phyloP scores from a whole-genome alignment of 345 rosid species.

The Toxicodendron radicans region DNA sequence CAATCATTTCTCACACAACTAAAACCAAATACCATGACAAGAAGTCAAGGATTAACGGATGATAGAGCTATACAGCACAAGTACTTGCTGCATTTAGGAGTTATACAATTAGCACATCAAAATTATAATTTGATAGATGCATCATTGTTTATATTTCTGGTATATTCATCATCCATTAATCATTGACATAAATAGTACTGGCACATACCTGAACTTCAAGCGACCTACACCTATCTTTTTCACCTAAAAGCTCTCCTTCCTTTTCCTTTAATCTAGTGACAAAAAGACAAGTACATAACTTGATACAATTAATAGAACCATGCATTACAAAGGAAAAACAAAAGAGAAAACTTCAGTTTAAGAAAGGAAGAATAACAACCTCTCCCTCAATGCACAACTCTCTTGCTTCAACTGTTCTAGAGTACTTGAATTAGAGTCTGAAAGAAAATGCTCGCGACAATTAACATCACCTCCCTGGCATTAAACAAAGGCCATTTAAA shows the following conservation, averaged over 20 bases:
- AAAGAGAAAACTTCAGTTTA: not conserved
- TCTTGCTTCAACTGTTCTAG: constrained; percentile 54
- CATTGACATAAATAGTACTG: constrained; percentile 4
- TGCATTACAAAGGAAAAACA: not conserved
- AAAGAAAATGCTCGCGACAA: constrained; percentile 15
- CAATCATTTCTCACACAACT: not conserved
- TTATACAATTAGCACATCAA: not conserved
- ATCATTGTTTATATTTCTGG: not conserved
- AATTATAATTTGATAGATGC: not conserved
- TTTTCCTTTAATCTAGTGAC: constrained; percentile 42
- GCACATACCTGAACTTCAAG: constrained; percentile 59
- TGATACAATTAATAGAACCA: not conserved
- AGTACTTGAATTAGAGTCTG: constrained; percentile 25
- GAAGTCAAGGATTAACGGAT: not conserved
- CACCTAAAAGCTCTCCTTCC: constrained; percentile 25
- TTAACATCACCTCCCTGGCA: constrained; percentile 33
- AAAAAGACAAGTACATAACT: not conserved
- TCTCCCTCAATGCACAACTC: constrained; percentile 52
- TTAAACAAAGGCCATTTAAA: constrained; percentile 2
- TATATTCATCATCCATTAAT: not conserved
- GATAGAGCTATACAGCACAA: not conserved
- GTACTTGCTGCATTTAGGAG: not conserved
- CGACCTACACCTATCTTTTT: constrained; percentile 45
- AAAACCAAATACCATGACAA: not conserved
- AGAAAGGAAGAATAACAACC: constrained; percentile 37